Conservation (phyloP, 140 eudicot species). For the Cichorium intybus region DNA sequence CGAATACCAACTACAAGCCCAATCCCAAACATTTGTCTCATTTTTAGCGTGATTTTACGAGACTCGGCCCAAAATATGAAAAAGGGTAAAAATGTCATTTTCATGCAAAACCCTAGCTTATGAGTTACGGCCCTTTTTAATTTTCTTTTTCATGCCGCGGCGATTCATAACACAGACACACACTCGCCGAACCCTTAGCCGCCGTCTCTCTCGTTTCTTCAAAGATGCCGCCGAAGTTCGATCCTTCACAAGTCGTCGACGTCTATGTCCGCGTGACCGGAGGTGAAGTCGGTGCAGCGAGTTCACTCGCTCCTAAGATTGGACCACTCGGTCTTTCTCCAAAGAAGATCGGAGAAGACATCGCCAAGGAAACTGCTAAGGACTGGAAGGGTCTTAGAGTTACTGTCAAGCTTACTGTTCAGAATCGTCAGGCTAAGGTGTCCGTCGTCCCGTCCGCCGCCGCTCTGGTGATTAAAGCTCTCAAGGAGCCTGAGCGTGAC, state of each 20-base stretch:
- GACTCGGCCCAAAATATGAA: background rate
- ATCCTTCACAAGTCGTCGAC: constrained; percentile 34
- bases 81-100: background rate
- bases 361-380: constrained; percentile 44
- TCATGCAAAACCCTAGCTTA: constrained; percentile 2
- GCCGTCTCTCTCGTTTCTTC: constrained; percentile 11
- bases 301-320: constrained; percentile 35
- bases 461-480: constrained; percentile 50
- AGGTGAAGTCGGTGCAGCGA: constrained; percentile 34
- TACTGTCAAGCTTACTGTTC: constrained; percentile 55
- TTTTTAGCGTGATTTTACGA: background rate
- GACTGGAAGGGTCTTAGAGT: constrained; percentile 56
- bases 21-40: background rate
- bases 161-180: background rate
- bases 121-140: constrained; percentile 6
- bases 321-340: constrained; percentile 41
- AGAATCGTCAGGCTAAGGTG: constrained; percentile 57
- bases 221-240: constrained; percentile 37
- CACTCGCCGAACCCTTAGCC: constrained; percentile 15
- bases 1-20: background rate
- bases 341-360: constrained; percentile 41
- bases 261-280: constrained; percentile 36
- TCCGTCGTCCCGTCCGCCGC: constrained; percentile 66
- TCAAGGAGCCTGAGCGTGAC: constrained; percentile 56
- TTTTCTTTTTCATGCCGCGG: background rate